phyloP scores from a whole-genome alignment of 257 asterid species.

The Capsicum chinense region DNA sequence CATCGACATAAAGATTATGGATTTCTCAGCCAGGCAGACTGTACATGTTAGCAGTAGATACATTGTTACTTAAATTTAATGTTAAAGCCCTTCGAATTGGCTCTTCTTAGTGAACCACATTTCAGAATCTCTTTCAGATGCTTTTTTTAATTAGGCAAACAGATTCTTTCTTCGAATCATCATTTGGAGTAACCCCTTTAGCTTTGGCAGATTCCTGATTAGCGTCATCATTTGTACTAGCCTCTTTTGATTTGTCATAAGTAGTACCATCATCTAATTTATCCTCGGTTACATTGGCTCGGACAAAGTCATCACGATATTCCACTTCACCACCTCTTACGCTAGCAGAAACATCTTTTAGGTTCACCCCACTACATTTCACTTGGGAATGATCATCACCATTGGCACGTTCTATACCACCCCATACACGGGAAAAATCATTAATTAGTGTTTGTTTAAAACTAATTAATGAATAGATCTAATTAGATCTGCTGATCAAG shows the following conservation, averaged over 20 bases:
- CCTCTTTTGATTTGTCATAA: slow-evolving; percentile 22
- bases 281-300: slow-evolving; percentile 13
- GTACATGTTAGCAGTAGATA: slow-evolving; percentile 9
- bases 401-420: slow-evolving; percentile 12
- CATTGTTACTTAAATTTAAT: slow-evolving; percentile 51
- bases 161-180: slow-evolving; percentile 20
- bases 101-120: slow-evolving; percentile 50
- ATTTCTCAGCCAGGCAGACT: slow-evolving; percentile 6
- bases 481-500: too few species aligned
- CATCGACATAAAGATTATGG: slow-evolving; percentile 1
- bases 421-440: slow-evolving; percentile 12
- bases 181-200: background rate
- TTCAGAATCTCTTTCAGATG: slow-evolving; percentile 73
- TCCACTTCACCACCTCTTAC: slow-evolving; percentile 18
- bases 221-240: slow-evolving; percentile 16
- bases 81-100: slow-evolving; percentile 74
- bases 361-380: slow-evolving; percentile 26
- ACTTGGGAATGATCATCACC: background rate
- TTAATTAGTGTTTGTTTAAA: background rate
- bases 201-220: slow-evolving; percentile 32
- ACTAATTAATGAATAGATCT: too few species aligned
- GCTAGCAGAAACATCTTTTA: background rate
- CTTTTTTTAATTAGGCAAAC: background rate
- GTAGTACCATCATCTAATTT: slow-evolving; percentile 34
- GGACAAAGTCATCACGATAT: background rate